Evolutionary conservation across 2,329 filamentous ascomycete genomes (phyloP).

Genomic region (Rhinocladiella similis): DNA sequence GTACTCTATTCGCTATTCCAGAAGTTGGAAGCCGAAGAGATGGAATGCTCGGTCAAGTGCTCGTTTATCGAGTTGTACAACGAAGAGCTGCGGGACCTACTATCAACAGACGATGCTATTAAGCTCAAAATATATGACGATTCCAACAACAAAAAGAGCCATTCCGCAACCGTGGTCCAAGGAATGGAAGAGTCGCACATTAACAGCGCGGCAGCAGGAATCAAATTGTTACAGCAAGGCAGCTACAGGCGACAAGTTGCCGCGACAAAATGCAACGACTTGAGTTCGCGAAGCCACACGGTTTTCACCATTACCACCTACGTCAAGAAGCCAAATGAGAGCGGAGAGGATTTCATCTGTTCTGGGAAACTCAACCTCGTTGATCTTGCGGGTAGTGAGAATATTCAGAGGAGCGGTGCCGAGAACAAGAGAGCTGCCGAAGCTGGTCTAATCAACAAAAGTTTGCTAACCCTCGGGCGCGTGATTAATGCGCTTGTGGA

Average conservation of each 20-base stretch:
- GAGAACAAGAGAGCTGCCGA: constrained; percentile 97
- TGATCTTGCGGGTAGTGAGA: constrained; percentile 94
- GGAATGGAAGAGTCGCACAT: constrained; percentile 98
- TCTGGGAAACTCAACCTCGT: constrained; percentile 95
- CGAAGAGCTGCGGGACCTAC: constrained; percentile 88
- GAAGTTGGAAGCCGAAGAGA: constrained; percentile 75
- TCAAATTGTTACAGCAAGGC: constrained; percentile 83
- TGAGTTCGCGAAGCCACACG: constrained; percentile 95
- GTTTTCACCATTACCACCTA: constrained; percentile 95
- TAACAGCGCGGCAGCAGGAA: constrained; percentile 77
- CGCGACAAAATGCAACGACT: constrained; percentile 98
- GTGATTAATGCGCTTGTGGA: constrained; percentile 98
- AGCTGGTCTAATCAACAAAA: constrained; percentile 97
- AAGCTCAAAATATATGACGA: constrained; percentile 98
- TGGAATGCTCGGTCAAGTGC: constrained; percentile 89
- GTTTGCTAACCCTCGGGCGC: constrained; percentile 85
- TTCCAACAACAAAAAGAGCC: constrained; percentile 77
- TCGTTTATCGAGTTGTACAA: constrained; percentile 99
- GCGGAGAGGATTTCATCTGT: constrained; percentile 85
- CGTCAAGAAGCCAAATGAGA: constrained; percentile 76
- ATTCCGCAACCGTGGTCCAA: constrained; percentile 83
- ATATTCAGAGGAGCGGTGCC: constrained; percentile 93
- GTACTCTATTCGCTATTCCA: constrained; percentile 84
- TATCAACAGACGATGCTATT: constrained; percentile 74
- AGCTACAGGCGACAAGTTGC: constrained; percentile 97